Percentiles rank a stretch among this genome's conserved stretches.
phyloP scores from a whole-genome alignment of 2,329 filamentous ascomycete genomes.

The Whalleya microplaca region DNA sequence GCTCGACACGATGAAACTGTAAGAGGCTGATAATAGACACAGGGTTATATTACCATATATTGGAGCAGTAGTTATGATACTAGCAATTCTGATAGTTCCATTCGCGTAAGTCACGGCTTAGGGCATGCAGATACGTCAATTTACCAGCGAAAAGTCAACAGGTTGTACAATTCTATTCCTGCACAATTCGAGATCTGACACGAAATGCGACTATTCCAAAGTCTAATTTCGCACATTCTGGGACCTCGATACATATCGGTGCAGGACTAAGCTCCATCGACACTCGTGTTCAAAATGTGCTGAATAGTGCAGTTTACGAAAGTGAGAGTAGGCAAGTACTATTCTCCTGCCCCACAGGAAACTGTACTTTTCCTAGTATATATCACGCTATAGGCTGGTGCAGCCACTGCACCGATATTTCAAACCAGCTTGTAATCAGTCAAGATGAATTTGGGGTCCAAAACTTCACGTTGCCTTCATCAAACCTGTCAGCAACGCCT shows the following conservation, averaged over 20 bases:
- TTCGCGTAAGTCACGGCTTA: slow-evolving; percentile 7
- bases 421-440: slow-evolving; percentile 3
- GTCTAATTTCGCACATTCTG: slow-evolving; percentile 2
- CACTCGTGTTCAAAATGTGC: neutral
- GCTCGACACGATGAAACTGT: neutral
- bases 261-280: neutral
- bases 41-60: slow-evolving; percentile 9
- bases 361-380: slow-evolving; percentile 10
- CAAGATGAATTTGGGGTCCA: neutral
- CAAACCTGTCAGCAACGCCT: slow-evolving; percentile 3
- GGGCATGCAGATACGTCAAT: neutral
- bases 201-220: slow-evolving; percentile 11
- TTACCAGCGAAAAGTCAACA: slow-evolving; percentile 5
- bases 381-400: slow-evolving; percentile 12
- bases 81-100: slow-evolving; percentile 9
- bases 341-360: slow-evolving; percentile 7
- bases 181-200: slow-evolving; percentile 2
- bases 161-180: slow-evolving; percentile 9
- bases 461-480: slow-evolving; percentile 13
- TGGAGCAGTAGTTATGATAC: slow-evolving; percentile 10
- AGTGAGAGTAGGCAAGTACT: neutral
- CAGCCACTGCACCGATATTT: slow-evolving; percentile 9
- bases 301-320: slow-evolving; percentile 14
- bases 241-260: slow-evolving; percentile 1
- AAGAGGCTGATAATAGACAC: neutral